Conservation (phyloP, 768 basidiomycete species). For the Collybiopsis luxurians region DNA sequence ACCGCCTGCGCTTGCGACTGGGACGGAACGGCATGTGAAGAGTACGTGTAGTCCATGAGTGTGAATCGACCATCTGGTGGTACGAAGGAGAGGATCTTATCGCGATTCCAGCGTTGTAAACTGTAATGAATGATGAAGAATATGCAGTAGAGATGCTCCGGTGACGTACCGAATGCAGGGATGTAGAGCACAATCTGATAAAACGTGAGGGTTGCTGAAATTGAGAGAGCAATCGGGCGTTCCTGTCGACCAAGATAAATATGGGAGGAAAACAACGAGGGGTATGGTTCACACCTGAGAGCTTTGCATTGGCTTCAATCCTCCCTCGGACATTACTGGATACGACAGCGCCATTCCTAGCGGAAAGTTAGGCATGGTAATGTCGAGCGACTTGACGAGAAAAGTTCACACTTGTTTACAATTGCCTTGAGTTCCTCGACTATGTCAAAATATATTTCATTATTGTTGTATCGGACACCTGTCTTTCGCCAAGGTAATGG, state of each 20-base stretch:
- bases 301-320: conserved; percentile 68
- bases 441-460: conserved; percentile 93
- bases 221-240: conserved; percentile 84
- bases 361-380: not conserved
- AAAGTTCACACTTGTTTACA: conserved; percentile 62
- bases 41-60: conserved; percentile 79
- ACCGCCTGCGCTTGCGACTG: conserved; percentile 8
- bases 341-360: conserved; percentile 66
- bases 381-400: not conserved
- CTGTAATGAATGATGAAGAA: conserved; percentile 34
- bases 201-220: conserved; percentile 70
- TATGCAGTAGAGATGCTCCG: conserved; percentile 17
- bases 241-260: conserved; percentile 39
- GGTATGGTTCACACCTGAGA: too few species aligned
- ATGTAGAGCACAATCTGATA: conserved; percentile 85
- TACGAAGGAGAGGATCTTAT: conserved; percentile 82
- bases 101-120: conserved; percentile 74
- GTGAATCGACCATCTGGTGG: conserved; percentile 91
- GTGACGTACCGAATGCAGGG: conserved; percentile 78
- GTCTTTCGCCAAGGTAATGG: conserved; percentile 93
- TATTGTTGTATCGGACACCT: conserved; percentile 77
- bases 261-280: conserved; percentile 19
- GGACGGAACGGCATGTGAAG: conserved; percentile 14
- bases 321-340: conserved; percentile 71
- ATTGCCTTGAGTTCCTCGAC: conserved; percentile 77